Evolutionary conservation across 345 rosid species (phyloP), one percentile per base, ranked within the genome.

Genomic region (Sonneratia caseolaris): DNA sequence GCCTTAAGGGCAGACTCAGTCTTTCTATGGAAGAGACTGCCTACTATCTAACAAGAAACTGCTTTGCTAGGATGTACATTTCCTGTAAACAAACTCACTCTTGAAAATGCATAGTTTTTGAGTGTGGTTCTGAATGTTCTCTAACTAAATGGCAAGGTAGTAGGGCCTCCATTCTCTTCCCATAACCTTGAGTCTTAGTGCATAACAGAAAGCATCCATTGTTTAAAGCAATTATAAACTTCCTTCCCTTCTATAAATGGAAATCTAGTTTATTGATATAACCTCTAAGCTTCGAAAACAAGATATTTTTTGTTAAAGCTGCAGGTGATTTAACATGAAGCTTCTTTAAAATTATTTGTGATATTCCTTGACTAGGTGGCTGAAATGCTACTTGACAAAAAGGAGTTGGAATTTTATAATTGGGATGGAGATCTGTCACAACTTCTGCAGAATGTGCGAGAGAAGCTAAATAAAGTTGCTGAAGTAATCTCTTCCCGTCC

Each of bases 361-460:
- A 12, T 62, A 0, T 62, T 62, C 66, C 2, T 62, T 66, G 40
- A 35, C 66, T 32, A 91, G 98, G 95, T 91, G 64, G 93, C 97
- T 24, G 88, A 76, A 79, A 82, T 55, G 82, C 74, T 94, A 81
- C 97, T 91, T 14, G 74, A 90, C 70, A 79, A 73, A 24, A 89
- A 85, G 80, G 93, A 86, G 45, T 81, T 95, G 69, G 92, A 90
- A 53, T 95, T 95, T 74, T 95, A 94, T 77, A 94, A 85, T 79
- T 91, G 98, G 98, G 96, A 91, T 43, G 97, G 92, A 19, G 91
- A 91, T 16, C 97, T 94, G 57, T 79, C 88, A 35, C 82, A 85
- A 53, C 81, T 94, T 70, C 76, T 94, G 82, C 96, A 94, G 82
- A 88, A 87, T 70, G 98, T 90, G 18, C 81, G 96, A 80, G 91